Conservation (phyloP, 768 basidiomycete genomes). For the Kwoniella dendrophila region DNA sequence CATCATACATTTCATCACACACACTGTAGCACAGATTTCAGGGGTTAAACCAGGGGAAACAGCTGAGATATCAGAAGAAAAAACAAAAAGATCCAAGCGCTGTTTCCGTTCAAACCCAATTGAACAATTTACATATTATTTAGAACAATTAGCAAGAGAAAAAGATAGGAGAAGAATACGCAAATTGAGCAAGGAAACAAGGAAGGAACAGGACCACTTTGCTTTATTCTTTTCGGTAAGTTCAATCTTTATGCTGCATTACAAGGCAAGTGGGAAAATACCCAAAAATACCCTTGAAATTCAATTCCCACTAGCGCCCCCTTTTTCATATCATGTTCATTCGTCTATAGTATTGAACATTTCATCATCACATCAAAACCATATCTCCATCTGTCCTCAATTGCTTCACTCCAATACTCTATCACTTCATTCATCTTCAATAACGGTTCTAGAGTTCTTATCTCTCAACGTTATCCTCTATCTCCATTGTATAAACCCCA, state of each 20-base stretch:
- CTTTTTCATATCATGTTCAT: neutral
- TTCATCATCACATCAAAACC: conserved; percentile 1
- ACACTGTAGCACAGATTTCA: neutral
- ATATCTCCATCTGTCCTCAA: neutral
- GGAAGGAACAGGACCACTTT: no score
- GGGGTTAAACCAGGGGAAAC: neutral
- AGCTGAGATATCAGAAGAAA: no score
- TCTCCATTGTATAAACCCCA: neutral
- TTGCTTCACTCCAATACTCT: neutral
- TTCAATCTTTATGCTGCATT: no score
- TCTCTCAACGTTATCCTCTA: neutral
- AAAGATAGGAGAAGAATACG: no score
- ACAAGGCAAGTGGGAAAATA: neutral
- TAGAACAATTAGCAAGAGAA: no score
- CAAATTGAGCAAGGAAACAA: no score
- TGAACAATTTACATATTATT: no score
- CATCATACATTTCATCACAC: no score
- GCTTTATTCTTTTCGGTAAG: no score
- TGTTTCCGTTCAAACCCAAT: no score
- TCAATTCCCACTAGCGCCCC: conserved; percentile 5
- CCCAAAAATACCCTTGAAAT: conserved; percentile 7
- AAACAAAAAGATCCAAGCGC: no score
- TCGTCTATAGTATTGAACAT: neutral
- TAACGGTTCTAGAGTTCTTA: neutral
- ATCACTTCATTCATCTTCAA: neutral